Conservation (phyloP, 2,329 filamentous ascomycete genomes). For the Xylariaceae sp. region DNA sequence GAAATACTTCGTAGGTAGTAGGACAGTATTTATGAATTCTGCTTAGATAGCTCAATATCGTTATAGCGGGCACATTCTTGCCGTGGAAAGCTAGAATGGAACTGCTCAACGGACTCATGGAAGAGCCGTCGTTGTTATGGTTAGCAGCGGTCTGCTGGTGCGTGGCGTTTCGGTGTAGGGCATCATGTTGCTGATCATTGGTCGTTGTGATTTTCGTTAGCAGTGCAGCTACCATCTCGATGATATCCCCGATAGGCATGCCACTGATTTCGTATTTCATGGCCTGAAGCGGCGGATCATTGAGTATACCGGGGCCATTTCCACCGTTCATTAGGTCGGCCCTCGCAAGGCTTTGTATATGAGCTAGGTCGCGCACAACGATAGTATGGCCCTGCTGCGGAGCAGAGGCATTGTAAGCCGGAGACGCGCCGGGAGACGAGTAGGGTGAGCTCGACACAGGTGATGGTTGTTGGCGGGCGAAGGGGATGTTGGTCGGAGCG, state of each 20-base stretch:
- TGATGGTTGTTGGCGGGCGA: slow-evolving; percentile 28
- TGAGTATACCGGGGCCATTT: slow-evolving; percentile 45
- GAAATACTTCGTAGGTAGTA: slow-evolving; percentile 95
- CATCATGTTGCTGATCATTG: slow-evolving; percentile 91
- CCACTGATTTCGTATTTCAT: slow-evolving; percentile 89
- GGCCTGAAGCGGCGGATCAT: slow-evolving; percentile 49
- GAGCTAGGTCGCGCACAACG: slow-evolving; percentile 80
- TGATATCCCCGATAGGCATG: slow-evolving; percentile 96
- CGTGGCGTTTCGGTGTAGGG: slow-evolving; percentile 69
- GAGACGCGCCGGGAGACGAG: slow-evolving; percentile 22
- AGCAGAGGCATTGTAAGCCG: slow-evolving; percentile 34
- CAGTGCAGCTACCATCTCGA: slow-evolving; percentile 97
- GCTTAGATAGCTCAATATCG: slow-evolving; percentile 90
- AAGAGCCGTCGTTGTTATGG: slow-evolving; percentile 45
- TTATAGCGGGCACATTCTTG: slow-evolving; percentile 96
- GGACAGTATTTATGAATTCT: slow-evolving; percentile 99
- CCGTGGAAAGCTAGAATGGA: slow-evolving; percentile 92
- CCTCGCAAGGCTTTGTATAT: slow-evolving; percentile 83
- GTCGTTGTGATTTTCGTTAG: slow-evolving; percentile 96
- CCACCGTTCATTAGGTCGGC: slow-evolving; percentile 63
- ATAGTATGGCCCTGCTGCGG: slow-evolving; percentile 53
- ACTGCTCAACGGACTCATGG: slow-evolving; percentile 57
- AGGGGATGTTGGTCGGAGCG: slow-evolving; percentile 20
- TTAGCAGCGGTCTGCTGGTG: slow-evolving; percentile 52
- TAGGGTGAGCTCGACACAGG: slow-evolving; percentile 26